These are phyloP conservation scores for Nepenthes gracilis DNA, from an alignment of 148 eudicot genomes.

Conservation along the genomic window DNA sequence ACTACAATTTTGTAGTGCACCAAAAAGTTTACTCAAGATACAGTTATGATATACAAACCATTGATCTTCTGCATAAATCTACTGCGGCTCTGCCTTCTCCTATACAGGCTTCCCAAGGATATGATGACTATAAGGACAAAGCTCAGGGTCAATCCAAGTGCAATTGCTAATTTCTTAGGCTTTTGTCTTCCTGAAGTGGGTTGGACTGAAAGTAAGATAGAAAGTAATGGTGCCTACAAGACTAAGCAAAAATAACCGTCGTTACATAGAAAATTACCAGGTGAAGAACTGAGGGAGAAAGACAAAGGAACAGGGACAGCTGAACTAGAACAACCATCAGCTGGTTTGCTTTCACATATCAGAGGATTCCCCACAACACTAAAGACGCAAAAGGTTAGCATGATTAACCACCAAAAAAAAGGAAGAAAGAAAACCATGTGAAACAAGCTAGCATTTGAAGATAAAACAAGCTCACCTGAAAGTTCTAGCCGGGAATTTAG, in stretches of 20 bases:
- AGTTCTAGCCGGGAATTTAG: constrained; percentile 67
- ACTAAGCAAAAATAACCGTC: background rate
- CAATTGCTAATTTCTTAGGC: constrained; percentile 65
- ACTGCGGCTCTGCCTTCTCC: constrained; percentile 38
- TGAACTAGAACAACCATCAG: constrained; percentile 61
- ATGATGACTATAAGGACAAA: constrained; percentile 26
- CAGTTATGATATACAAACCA: constrained; percentile 29
- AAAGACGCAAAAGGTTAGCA: constrained; percentile 4
- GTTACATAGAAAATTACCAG: constrained; percentile 26
- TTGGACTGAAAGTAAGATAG: background rate
- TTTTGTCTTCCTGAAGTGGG: constrained; percentile 36
- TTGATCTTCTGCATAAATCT: constrained; percentile 54
- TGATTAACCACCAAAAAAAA: background rate
- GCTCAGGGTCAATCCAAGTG: constrained; percentile 70
- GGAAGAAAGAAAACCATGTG: background rate
- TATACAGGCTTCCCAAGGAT: constrained; percentile 34
- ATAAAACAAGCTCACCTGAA: constrained; percentile 49
- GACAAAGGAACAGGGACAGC: constrained; percentile 48
- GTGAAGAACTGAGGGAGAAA: constrained; percentile 39
- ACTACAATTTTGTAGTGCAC: background rate
- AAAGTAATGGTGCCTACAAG: background rate
- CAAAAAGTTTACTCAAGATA: background rate
- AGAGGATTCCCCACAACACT: constrained; percentile 71
- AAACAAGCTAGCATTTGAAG: background rate
- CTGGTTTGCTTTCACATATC: constrained; percentile 62